phyloP scores from a whole-genome alignment of 208 protist genomes.

The Trypanosoma vivax region DNA sequence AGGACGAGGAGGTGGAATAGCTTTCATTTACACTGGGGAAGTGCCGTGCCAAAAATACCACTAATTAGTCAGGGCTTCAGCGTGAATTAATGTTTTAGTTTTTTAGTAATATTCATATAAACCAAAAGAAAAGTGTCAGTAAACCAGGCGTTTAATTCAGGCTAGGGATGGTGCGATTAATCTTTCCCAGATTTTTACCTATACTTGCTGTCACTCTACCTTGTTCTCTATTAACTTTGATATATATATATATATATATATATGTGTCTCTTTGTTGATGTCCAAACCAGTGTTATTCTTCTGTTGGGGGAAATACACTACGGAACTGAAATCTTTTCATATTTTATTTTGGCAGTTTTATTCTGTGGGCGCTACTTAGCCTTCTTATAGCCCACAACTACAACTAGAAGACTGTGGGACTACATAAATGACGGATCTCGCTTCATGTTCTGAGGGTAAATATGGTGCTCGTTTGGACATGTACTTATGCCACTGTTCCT shows the following conservation, averaged over 20 bases:
- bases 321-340: no score
- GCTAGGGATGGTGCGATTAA: no score
- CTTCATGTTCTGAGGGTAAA: conserved; percentile 38
- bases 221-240: conserved; percentile 1
- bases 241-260: conserved; percentile 6
- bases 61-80: no score
- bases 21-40: conserved; percentile 6
- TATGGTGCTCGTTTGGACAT: conserved; percentile 66
- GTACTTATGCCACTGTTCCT: conserved; percentile 70
- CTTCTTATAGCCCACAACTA: conserved; percentile 4
- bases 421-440: neutral
- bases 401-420: neutral
- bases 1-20: conserved; percentile 20
- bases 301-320: no score
- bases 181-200: no score
- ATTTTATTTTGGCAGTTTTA: conserved; percentile 3
- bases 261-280: neutral
- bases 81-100: no score
- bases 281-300: no score
- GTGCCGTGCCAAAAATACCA: no score
- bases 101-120: no score
- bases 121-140: no score
- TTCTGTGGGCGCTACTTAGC: conserved; percentile 2
- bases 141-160: no score
- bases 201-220: no score